These are phyloP conservation scores for Fusarium caatingaense DNA, from an alignment of 2,329 filamentous ascomycete genomes.

Conservation along the genomic window DNA sequence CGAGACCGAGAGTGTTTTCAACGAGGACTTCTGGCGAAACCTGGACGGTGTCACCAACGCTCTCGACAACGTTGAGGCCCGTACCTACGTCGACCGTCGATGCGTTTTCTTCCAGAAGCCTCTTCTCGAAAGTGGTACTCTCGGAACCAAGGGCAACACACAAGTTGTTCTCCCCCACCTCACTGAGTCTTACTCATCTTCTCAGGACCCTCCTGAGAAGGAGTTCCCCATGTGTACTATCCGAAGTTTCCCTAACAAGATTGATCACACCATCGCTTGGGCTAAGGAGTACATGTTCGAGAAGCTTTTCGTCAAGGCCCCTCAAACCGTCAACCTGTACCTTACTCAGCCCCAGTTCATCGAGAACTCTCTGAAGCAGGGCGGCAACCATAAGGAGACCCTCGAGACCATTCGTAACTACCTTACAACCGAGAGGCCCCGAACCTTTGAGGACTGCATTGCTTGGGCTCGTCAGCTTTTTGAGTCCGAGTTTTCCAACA, in stretches of 20 bases:
- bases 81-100: slow-evolving; percentile 94
- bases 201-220: slow-evolving; percentile 97
- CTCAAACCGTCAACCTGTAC: slow-evolving; percentile 94
- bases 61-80: slow-evolving; percentile 95
- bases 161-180: slow-evolving; percentile 92
- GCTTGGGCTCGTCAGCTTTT: slow-evolving; percentile 94
- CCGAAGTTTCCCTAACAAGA: slow-evolving; percentile 96
- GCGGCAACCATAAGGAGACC: slow-evolving; percentile 93
- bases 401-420: slow-evolving; percentile 91
- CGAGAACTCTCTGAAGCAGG: slow-evolving; percentile 86
- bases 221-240: slow-evolving; percentile 99
- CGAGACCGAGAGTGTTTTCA: slow-evolving; percentile 94
- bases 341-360: slow-evolving; percentile 92
- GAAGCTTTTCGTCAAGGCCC: slow-evolving; percentile 90
- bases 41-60: slow-evolving; percentile 96
- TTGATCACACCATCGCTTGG: slow-evolving; percentile 99
- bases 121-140: slow-evolving; percentile 92
- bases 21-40: slow-evolving; percentile 89
- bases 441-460: slow-evolving; percentile 95
- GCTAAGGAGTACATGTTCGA: slow-evolving; percentile 92
- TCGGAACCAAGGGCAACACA: slow-evolving; percentile 99
- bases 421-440: slow-evolving; percentile 89
- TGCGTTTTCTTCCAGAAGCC: slow-evolving; percentile 99
- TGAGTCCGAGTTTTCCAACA: slow-evolving; percentile 96
- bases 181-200: slow-evolving; percentile 95